These are phyloP conservation scores for Debaryomyces udenii DNA, from an alignment of 1,139 yeast species.

Conservation along the genomic window DNA sequence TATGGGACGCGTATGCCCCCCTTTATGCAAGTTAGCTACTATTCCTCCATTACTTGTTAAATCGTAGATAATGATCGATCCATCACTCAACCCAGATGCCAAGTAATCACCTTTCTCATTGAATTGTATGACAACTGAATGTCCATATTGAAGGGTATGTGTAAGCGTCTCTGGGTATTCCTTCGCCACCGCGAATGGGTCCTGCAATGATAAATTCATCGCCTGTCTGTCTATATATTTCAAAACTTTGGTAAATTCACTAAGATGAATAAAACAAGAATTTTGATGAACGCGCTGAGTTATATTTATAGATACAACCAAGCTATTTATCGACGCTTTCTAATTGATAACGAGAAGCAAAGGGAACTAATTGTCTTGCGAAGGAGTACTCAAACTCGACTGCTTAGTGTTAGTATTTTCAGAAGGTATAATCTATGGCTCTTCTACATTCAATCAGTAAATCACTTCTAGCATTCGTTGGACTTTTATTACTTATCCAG, in stretches of 20 bases:
- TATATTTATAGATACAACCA: no score
- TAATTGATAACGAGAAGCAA: no score
- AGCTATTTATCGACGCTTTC: no score
- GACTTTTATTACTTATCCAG: constrained; percentile 6
- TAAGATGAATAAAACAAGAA: no score
- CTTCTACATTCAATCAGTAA: background rate
- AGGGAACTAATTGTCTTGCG: no score
- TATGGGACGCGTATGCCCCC: constrained; percentile 70
- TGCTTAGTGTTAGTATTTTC: background rate
- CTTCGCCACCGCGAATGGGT: constrained; percentile 89
- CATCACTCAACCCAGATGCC: constrained; percentile 84
- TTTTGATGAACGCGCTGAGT: constrained; percentile 3
- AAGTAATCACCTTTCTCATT: constrained; percentile 82
- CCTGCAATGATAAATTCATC: constrained; percentile 86
- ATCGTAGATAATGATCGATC: constrained; percentile 78
- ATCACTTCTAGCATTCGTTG: constrained; percentile 3
- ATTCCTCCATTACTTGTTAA: constrained; percentile 59
- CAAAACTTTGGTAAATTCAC: background rate
- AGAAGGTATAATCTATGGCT: constrained; percentile 2
- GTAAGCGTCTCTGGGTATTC: constrained; percentile 88
- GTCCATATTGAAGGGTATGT: constrained; percentile 66
- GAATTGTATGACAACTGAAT: constrained; percentile 73
- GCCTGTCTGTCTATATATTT: background rate
- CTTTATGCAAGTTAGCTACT: constrained; percentile 54
- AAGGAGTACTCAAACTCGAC: no score